Evolutionary conservation across 2,329 filamentous ascomycete genomes (phyloP).

Genomic region (Cladobotryum protrusum): DNA sequence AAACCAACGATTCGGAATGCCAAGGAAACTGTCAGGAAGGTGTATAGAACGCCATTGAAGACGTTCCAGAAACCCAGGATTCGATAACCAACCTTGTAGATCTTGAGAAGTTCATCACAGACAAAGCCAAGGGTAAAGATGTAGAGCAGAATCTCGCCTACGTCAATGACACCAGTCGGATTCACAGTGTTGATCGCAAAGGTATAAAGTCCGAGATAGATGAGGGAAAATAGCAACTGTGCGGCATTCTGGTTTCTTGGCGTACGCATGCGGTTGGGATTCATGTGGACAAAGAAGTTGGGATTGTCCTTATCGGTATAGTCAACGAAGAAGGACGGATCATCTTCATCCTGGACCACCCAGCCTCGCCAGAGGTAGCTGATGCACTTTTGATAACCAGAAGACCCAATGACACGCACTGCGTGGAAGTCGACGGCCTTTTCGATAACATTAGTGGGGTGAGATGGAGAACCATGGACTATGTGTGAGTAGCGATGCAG

Average conservation of each 20-base stretch:
- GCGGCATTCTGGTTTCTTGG: constrained; percentile 89
- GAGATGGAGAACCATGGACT: constrained; percentile 62
- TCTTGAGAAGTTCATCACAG: constrained; percentile 78
- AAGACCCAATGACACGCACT: constrained; percentile 78
- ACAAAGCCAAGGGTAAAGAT: constrained; percentile 88
- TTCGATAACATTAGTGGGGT: constrained; percentile 82
- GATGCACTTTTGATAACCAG: constrained; percentile 94
- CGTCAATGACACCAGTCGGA: constrained; percentile 71
- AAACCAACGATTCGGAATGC: constrained; percentile 73
- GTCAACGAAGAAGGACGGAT: constrained; percentile 82
- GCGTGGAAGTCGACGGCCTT: constrained; percentile 91
- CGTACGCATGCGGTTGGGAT: constrained; percentile 89
- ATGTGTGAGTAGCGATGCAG: constrained; percentile 85
- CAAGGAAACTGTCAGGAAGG: constrained; percentile 71
- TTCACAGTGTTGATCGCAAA: constrained; percentile 93
- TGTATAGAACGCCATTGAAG: constrained; percentile 82
- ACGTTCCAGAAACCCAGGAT: constrained; percentile 97
- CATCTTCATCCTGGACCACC: constrained; percentile 91
- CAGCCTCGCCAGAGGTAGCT: constrained; percentile 90
- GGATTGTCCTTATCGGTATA: constrained; percentile 78
- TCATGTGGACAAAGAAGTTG: constrained; percentile 73
- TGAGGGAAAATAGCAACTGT: constrained; percentile 75
- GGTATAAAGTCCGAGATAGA: constrained; percentile 83
- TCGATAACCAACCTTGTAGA: constrained; percentile 88
- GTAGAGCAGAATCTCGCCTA: constrained; percentile 79